phyloP scores from a whole-genome alignment of 345 rosid genomes.

The Salix dunnii region DNA sequence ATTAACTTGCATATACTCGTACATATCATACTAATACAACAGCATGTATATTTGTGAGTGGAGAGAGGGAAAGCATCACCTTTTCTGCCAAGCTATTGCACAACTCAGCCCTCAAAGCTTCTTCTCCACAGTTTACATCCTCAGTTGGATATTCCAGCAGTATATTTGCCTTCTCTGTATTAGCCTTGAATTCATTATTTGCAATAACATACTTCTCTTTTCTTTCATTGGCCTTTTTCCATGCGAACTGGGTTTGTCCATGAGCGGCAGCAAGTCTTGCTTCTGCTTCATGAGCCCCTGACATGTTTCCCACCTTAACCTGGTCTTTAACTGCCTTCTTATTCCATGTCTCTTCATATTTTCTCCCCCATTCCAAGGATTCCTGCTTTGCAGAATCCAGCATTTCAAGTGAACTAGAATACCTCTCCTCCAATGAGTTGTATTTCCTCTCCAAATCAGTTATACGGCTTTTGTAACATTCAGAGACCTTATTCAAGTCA shows the following conservation, averaged over 20 bases:
- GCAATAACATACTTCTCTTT: constrained; percentile 38
- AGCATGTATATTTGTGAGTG: not conserved
- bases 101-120: constrained; percentile 27
- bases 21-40: not conserved
- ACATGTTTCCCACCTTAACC: constrained; percentile 1
- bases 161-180: constrained; percentile 29
- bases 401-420: constrained; percentile 32
- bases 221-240: constrained; percentile 30
- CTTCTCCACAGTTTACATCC: constrained; percentile 14
- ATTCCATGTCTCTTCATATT: constrained; percentile 35
- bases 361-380: constrained; percentile 40
- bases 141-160: constrained; percentile 19
- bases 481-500: constrained; percentile 44
- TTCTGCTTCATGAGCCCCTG: constrained; percentile 6
- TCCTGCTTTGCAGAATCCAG: constrained; percentile 43
- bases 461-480: constrained; percentile 37
- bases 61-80: constrained; percentile 25
- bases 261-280: constrained; percentile 8
- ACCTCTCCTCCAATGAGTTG: constrained; percentile 34
- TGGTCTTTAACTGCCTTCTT: constrained; percentile 4
- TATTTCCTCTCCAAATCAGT: constrained; percentile 33
- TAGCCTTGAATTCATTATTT: constrained; percentile 25
- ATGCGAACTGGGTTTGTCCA: constrained; percentile 11
- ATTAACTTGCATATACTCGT: too few species aligned
- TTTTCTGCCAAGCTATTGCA: constrained; percentile 33